Evolutionary conservation across 371 early-diverging fungal species (phyloP).

Genomic region (Funneliformis caledonium): DNA sequence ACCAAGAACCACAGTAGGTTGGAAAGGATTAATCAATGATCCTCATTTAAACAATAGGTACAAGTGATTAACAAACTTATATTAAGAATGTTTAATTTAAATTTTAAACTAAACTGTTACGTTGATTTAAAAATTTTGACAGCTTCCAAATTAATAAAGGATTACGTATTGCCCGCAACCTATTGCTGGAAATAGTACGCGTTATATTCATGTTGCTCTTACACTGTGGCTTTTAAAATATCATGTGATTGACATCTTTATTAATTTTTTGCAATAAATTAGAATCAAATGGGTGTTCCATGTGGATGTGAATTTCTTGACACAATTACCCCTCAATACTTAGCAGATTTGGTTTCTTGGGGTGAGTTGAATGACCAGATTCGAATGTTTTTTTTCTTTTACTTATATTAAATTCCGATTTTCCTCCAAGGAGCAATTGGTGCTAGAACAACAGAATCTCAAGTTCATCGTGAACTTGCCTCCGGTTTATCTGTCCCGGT

Average conservation of each 20-base stretch:
- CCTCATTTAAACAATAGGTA: slow-evolving; percentile 81
- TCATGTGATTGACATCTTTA: slow-evolving; percentile 37
- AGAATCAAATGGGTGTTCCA: slow-evolving; percentile 85
- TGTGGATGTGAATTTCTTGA: slow-evolving; percentile 90
- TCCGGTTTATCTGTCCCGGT: slow-evolving; percentile 93
- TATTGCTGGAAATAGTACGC: slow-evolving; percentile 67
- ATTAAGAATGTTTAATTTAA: neutral
- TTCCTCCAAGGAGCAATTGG: slow-evolving; percentile 72
- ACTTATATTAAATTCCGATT: too few relatives aligned
- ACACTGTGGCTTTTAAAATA: neutral
- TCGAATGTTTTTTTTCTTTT: neutral
- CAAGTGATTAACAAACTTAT: neutral
- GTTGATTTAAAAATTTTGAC: neutral
- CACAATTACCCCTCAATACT: slow-evolving; percentile 93
- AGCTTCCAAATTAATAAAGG: slow-evolving; percentile 92
- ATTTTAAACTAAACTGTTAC: neutral
- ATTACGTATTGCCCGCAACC: slow-evolving; percentile 79
- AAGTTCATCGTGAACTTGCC: slow-evolving; percentile 93
- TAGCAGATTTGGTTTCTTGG: slow-evolving; percentile 92
- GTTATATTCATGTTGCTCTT: neutral
- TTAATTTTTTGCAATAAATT: slow-evolving; percentile 43
- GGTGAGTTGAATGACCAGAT: slow-evolving; percentile 49
- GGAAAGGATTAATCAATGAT: slow-evolving; percentile 95
- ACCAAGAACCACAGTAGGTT: slow-evolving; percentile 93
- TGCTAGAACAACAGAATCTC: slow-evolving; percentile 92